Evolutionary conservation across 177 flowering plant genomes (phyloP).

Genomic region (Vitis hybrid): DNA sequence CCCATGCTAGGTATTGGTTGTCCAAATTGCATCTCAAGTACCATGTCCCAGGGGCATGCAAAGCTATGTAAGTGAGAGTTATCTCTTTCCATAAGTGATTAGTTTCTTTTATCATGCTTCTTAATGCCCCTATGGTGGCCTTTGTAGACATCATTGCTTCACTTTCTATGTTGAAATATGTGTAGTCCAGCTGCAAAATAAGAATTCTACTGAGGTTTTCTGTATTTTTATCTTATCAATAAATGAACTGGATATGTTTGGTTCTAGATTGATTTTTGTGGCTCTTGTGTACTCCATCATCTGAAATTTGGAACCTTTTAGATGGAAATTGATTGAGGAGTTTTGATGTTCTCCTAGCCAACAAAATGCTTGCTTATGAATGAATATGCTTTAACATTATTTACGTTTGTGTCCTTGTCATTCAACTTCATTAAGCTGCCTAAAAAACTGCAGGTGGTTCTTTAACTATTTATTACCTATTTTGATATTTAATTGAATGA

Average conservation of each 20-base stretch:
- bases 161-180: not conserved
- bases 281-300: not conserved
- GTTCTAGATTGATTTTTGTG: not conserved
- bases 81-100: not conserved
- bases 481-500: no score
- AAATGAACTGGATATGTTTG: not conserved
- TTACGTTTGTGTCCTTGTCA: not conserved
- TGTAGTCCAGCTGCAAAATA: not conserved
- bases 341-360: not conserved
- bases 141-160: not conserved
- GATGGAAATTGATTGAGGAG: not conserved
- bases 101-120: slow-evolving; percentile 1
- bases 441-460: no score
- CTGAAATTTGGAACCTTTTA: not conserved
- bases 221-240: no score
- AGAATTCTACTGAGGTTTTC: not conserved
- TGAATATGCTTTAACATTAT: not conserved
- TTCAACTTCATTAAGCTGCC: not conserved
- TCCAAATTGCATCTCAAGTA: slow-evolving; percentile 81
- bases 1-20: slow-evolving; percentile 91
- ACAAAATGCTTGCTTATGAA: not conserved
- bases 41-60: slow-evolving; percentile 82
- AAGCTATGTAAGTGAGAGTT: slow-evolving; percentile 67
- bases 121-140: not conserved
- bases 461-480: no score